Base-by-base conservation (phyloP, 345 rosid genomes). In the Eucalyptus marginata region DNA sequence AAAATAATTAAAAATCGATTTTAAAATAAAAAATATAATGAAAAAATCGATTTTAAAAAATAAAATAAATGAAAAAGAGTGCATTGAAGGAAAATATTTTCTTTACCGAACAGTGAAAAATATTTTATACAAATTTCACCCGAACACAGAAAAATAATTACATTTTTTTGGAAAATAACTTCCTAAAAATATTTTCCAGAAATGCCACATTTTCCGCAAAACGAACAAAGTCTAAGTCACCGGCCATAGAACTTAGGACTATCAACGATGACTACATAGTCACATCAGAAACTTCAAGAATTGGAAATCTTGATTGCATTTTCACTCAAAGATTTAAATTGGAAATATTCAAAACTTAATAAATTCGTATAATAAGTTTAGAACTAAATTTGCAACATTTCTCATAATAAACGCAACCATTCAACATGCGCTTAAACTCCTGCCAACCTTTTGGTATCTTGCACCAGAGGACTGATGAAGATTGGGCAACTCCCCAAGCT, bases 191-290 rank as follows among this genome's bases (percentile, higher is more conserved):
- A 52, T 0, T 52, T 52, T 8, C 1, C 0, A 18, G 1, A 20
- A 18, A 7, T 2, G 2, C 0, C 0, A 20, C 1, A 52, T 52
- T 52, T 52, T 52, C 0, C 0, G 0, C 25, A 0, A 52, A 52
- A 7, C 58, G 0, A 18, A 7, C 0, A 52, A 0, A 52, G 4
- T 52, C 2, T 52, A 56, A 56, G 13, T 56, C 62, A 56, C 3
- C 0, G 0, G 3, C 62, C 2, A 56, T 56, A 22, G 29, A 56
- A 56, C 29, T 56, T 56, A 0, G 13, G 1, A 56, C 13, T 22
- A 24, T 24, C 29, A 1, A 24, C 0, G 13, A 56, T 56, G 13
- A 56, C 29, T 24, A 56, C 62, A 22, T 56, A 56, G 62, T 56
- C 62, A 56, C 6, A 24, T 56, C 1, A 56, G 3, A 56, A 56